Evolutionary conservation across 495 filamentous ascomycete species (phyloP), one percentile per base, ranked within the genome.

Genomic region (Podospora sp.): DNA sequence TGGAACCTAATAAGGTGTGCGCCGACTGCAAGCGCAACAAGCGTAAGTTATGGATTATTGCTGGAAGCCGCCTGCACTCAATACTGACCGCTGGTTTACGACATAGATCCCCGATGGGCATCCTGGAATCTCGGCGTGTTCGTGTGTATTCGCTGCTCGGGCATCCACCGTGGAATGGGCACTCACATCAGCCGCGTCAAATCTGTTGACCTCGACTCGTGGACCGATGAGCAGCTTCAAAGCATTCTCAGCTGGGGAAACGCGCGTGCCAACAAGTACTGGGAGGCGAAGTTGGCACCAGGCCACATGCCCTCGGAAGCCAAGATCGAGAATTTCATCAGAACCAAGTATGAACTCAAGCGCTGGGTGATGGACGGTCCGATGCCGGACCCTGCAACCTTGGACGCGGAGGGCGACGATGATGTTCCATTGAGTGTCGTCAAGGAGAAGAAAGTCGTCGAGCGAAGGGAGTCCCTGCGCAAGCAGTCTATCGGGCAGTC

Each of bases 11-110:
- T 81, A 98, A 97, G 81, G 88, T 88, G 74, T 99, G 95, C 85
- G 95, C 95, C 49, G 95, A 99, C 75, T 99, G 95, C 85, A 99
- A 99, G 84, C 87, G 92, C 76, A 98, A 97, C 79, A 98, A 98
- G 76, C 95, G 94, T 96, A 74, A 75, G 90, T 83, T 36, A 65
- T 20, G 63, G n/a, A 14, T 22, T 25, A 20, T 33, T 12, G 57
- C 26, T 22, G 29, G 14, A 52, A 22, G n/a, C 24, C 27, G 12
- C 22, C 14, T 27, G 12, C 21, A 24, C 36, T 40, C 25, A 60
- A 27, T 33, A 65, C 69, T 76, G 56, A 78, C 67, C 49, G 12
- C 14, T 52, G 49, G 22, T 22, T 57, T 59, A 33, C 75, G 16
- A 14, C 40, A 46, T 18, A 96, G 92, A 96, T 81, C 96, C 95